These are phyloP conservation scores for Hypoxylon trugodes DNA, from an alignment of 495 filamentous ascomycete species.

Conservation along the genomic window DNA sequence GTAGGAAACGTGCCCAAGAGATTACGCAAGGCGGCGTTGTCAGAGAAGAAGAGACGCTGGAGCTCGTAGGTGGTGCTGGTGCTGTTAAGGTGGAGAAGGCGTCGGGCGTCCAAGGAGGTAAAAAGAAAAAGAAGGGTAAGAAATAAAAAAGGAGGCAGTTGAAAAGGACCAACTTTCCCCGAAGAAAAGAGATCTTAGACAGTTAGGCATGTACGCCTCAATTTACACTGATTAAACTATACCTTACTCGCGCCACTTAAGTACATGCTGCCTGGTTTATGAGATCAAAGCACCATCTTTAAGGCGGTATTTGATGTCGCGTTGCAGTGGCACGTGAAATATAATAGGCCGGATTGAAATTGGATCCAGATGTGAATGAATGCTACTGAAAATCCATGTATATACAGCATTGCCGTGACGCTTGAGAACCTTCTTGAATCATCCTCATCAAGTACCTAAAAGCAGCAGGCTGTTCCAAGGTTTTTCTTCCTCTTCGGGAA, in stretches of 20 bases:
- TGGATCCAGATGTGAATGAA: conserved; percentile 16
- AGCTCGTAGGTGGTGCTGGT: conserved; percentile 69
- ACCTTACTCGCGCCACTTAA: no score
- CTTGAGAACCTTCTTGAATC: conserved; percentile 4
- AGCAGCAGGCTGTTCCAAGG: conserved; percentile 1
- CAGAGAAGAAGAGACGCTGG: conserved; percentile 70
- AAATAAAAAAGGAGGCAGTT: conserved; percentile 51
- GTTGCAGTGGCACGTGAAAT: neutral
- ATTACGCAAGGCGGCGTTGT: conserved; percentile 86
- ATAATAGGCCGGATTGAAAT: neutral
- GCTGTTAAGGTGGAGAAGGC: conserved; percentile 66
- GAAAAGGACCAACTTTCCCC: neutral
- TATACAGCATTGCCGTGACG: conserved; percentile 26
- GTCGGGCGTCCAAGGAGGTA: conserved; percentile 58
- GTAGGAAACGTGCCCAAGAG: conserved; percentile 79
- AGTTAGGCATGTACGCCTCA: no score
- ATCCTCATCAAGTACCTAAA: conserved; percentile 16
- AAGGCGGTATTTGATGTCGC: neutral
- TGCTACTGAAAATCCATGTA: conserved; percentile 30
- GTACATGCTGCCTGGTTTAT: no score
- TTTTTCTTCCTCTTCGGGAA: conserved; percentile 7
- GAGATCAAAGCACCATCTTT: neutral
- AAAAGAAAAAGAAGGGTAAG: conserved; percentile 82
- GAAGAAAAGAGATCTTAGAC: neutral
- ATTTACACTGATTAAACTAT: no score